Conservation (phyloP, 2,329 filamentous ascomycete genomes). For the Macrophomina pseudophaseolina region DNA sequence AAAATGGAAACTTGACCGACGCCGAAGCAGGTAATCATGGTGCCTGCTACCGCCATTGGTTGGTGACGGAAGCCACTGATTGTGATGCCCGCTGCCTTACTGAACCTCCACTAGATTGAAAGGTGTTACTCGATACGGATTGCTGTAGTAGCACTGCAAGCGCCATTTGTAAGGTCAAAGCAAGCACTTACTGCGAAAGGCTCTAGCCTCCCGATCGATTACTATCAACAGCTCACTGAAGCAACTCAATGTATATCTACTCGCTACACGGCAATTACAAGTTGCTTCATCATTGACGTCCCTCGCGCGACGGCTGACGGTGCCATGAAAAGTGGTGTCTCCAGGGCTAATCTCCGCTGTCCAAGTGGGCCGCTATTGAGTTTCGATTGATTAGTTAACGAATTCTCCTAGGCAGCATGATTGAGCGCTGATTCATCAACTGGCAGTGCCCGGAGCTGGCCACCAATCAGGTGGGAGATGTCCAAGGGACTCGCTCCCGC, state of each 20-base stretch:
- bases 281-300: neutral
- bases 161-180: neutral
- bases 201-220: neutral
- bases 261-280: neutral
- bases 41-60: neutral
- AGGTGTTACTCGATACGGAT: conserved; percentile 12
- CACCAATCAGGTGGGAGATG: neutral
- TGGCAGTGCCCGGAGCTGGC: neutral
- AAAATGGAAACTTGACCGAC: conserved; percentile 13
- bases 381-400: neutral
- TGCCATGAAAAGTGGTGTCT: neutral
- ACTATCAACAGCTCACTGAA: neutral
- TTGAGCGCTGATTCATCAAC: neutral
- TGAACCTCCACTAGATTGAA: neutral
- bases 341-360: neutral
- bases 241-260: neutral
- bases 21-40: conserved; percentile 1
- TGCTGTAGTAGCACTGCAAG: neutral
- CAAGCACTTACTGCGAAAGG: neutral
- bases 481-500: neutral
- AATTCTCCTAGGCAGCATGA: neutral
- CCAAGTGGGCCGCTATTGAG: neutral
- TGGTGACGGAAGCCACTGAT: neutral
- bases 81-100: conserved; percentile 1
- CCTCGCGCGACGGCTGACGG: neutral